Conservation (phyloP, 371 early-diverging fungal species). For the Mucor circinelloides region DNA sequence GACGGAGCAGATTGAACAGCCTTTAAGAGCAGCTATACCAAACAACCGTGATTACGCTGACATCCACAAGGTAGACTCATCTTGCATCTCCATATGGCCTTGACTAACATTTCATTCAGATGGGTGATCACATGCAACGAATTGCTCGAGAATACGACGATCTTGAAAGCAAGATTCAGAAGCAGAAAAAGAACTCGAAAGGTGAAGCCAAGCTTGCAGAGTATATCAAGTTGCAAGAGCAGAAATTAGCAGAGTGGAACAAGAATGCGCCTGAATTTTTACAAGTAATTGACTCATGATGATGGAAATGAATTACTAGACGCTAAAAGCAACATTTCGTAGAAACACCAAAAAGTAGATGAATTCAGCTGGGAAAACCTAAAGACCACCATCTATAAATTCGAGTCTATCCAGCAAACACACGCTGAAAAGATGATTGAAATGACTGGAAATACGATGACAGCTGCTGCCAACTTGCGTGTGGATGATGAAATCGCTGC, state of each 20-base stretch:
- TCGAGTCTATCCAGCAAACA: conserved; percentile 55
- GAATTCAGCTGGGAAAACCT: conserved; percentile 43
- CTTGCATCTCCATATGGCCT: background rate
- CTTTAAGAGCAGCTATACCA: conserved; percentile 3
- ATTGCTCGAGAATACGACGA: conserved; percentile 37
- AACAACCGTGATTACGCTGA: background rate
- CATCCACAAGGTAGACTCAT: background rate
- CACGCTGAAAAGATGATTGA: conserved; percentile 32
- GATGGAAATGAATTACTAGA: background rate
- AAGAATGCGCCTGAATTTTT: conserved; percentile 46
- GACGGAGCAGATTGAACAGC: conserved; percentile 20
- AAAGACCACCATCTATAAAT: conserved; percentile 38
- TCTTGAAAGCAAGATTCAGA: conserved; percentile 15
- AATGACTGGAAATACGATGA: conserved; percentile 16
- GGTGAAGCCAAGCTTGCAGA: conserved; percentile 41
- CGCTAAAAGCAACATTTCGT: background rate
- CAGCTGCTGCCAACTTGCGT: conserved; percentile 22
- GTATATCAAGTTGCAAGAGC: conserved; percentile 27
- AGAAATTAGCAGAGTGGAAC: conserved; percentile 39
- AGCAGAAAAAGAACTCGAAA: conserved; percentile 49
- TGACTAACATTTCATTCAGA: conserved; percentile 10
- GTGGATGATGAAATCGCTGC: conserved; percentile 29
- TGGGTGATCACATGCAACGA: conserved; percentile 6
- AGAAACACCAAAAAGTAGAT: conserved; percentile 57
- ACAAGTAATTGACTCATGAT: conserved; percentile 23